A percentile compares a stretch with the other conserved stretches of the same genome.
Conservation (phyloP, 192 early-diverging fungal species). For the Gryganskiella cystojenkinii region DNA sequence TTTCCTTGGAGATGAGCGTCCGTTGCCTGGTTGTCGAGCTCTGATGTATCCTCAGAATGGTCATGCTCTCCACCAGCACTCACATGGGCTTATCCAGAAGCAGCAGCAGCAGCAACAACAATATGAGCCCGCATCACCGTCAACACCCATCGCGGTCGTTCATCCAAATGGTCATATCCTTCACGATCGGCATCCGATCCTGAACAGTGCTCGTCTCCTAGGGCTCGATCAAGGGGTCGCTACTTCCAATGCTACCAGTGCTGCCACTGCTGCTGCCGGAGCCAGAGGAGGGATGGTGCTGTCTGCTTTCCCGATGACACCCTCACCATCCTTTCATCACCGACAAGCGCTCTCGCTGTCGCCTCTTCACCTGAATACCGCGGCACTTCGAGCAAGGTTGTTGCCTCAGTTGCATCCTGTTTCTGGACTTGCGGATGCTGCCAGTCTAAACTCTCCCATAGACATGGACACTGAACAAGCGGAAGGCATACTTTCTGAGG, state of each 20-base stretch:
- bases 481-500: too few relatives aligned
- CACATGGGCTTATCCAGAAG: background rate
- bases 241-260: background rate
- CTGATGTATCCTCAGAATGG: too few relatives aligned
- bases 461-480: too few relatives aligned
- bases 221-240: background rate
- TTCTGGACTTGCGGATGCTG: background rate
- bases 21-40: too few relatives aligned
- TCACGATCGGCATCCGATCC: constrained; percentile 44
- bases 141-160: background rate
- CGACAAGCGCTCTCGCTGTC: background rate
- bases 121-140: background rate
- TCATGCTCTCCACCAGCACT: too few relatives aligned
- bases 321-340: background rate
- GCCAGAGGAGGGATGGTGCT: too few relatives aligned
- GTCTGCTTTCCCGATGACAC: background rate
- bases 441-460: too few relatives aligned
- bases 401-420: background rate
- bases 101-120: constrained; percentile 5
- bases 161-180: constrained; percentile 50
- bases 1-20: too few relatives aligned
- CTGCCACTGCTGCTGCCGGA: background rate
- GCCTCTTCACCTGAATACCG: background rate
- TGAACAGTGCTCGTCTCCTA: constrained; percentile 37
- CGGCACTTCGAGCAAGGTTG: background rate